These are phyloP conservation scores for Orobanche coerulescens DNA, from an alignment of 257 asterid genomes.

Conservation along the genomic window DNA sequence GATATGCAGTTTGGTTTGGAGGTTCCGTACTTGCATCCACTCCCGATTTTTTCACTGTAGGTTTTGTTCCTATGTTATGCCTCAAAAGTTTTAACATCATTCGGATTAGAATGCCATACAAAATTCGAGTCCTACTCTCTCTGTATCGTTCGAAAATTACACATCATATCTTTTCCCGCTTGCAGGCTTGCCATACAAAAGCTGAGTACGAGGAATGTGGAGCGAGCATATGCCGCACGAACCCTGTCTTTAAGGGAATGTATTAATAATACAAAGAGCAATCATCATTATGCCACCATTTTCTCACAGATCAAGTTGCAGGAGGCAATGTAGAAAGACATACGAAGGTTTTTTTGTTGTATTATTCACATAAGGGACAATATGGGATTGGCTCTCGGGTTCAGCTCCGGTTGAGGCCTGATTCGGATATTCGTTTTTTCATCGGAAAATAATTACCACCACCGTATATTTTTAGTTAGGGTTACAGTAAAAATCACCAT, in stretches of 20 bases:
- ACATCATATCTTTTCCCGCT: too few species aligned
- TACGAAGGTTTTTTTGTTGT: slow-evolving; percentile 30
- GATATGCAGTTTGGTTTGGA: slow-evolving; percentile 98
- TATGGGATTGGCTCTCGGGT: slow-evolving; percentile 17
- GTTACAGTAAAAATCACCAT: slow-evolving; percentile 6
- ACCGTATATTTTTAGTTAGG: slow-evolving; percentile 18
- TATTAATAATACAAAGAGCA: slow-evolving; percentile 35
- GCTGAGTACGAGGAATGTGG: slow-evolving; percentile 96
- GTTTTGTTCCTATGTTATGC: neutral
- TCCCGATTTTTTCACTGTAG: slow-evolving; percentile 84
- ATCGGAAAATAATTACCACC: neutral
- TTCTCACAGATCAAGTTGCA: slow-evolving; percentile 14
- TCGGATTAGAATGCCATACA: slow-evolving; percentile 50
- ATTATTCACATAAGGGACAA: slow-evolving; percentile 26
- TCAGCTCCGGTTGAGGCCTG: neutral
- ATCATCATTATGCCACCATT: neutral
- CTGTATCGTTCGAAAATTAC: too few species aligned
- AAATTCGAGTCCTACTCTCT: slow-evolving; percentile 72
- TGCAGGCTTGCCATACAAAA: slow-evolving; percentile 94
- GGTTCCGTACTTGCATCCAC: slow-evolving; percentile 96
- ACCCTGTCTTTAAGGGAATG: slow-evolving; percentile 97
- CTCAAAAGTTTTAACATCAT: too few species aligned
- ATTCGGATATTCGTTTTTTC: slow-evolving; percentile 10
- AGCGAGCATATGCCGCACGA: slow-evolving; percentile 93
- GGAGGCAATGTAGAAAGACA: slow-evolving; percentile 26